These are phyloP conservation scores for Maudiozyma pseudohumilis DNA, from an alignment of 805 yeast genomes.

Conservation along the genomic window DNA sequence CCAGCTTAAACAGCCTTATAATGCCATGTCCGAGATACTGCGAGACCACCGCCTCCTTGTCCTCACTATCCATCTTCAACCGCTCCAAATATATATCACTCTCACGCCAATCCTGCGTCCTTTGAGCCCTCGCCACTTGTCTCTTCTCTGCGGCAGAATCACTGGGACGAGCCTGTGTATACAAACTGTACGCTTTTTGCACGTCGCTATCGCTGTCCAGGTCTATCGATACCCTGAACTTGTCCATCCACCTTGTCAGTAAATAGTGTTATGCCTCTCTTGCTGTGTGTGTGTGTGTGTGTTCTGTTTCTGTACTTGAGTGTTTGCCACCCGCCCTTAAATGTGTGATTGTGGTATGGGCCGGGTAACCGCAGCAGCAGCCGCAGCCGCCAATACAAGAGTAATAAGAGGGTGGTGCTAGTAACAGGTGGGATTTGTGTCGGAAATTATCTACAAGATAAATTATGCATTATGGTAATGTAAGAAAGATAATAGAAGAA, in stretches of 20 bases:
- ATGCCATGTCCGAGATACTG: slow-evolving; percentile 64
- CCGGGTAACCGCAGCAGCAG: too few species aligned
- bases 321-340: too few species aligned
- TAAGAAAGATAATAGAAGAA: too few species aligned
- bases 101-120: slow-evolving; percentile 14
- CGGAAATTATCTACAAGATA: too few species aligned
- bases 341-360: too few species aligned
- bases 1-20: slow-evolving; percentile 54
- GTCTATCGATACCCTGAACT: slow-evolving; percentile 10
- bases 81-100: not conserved
- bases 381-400: too few species aligned
- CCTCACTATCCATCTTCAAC: slow-evolving; percentile 4
- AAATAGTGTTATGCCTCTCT: too few species aligned
- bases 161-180: slow-evolving; percentile 1
- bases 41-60: slow-evolving; percentile 33
- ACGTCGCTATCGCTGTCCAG: slow-evolving; percentile 8
- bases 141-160: not conserved
- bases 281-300: too few species aligned
- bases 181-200: slow-evolving; percentile 8
- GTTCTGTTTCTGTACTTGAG: too few species aligned
- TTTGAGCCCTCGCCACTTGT: not conserved
- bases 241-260: slow-evolving; percentile 9
- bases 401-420: too few species aligned
- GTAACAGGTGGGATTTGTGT: too few species aligned
- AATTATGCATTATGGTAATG: too few species aligned